Percentiles rank a stretch among this genome's conserved stretches.
Evolutionary conservation across 768 basidiomycete species (phyloP).

Genomic region (Chalciporus piperatus): DNA sequence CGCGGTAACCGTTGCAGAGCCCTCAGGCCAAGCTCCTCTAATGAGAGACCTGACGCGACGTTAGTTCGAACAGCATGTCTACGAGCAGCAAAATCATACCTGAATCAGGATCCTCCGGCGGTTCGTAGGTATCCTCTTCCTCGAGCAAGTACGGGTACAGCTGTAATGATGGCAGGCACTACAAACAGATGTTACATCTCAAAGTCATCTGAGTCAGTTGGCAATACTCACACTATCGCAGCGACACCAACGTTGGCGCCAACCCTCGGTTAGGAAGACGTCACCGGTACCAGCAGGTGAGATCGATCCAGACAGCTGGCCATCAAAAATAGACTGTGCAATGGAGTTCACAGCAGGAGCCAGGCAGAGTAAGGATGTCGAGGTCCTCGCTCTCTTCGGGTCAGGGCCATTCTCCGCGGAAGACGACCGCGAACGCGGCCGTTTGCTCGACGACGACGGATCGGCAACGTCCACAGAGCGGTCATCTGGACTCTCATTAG

Average conservation of each 20-base stretch:
- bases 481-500: conserved; percentile 4
- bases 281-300: conserved; percentile 58
- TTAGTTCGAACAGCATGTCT: not conserved
- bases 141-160: conserved; percentile 59
- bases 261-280: conserved; percentile 71
- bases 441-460: conserved; percentile 36
- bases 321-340: conserved; percentile 44
- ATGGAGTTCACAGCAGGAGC: conserved; percentile 50
- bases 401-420: conserved; percentile 32
- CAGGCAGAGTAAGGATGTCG: conserved; percentile 43
- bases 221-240: conserved; percentile 51
- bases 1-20: conserved; percentile 72
- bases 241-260: conserved; percentile 76
- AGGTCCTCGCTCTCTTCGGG: conserved; percentile 45
- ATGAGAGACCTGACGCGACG: conserved; percentile 53
- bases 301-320: conserved; percentile 13
- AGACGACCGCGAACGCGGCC: conserved; percentile 33
- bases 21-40: conserved; percentile 82
- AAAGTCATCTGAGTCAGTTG: not conserved
- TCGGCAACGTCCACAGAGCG: conserved; percentile 27
- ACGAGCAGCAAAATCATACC: conserved; percentile 35
- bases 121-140: conserved; percentile 83
- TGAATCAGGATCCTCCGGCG: conserved; percentile 84
- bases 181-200: conserved; percentile 2
- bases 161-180: conserved; percentile 62